Evolutionary conservation across 2,329 filamentous ascomycete genomes (phyloP).

Genomic region (Mollisiaceae sp.): DNA sequence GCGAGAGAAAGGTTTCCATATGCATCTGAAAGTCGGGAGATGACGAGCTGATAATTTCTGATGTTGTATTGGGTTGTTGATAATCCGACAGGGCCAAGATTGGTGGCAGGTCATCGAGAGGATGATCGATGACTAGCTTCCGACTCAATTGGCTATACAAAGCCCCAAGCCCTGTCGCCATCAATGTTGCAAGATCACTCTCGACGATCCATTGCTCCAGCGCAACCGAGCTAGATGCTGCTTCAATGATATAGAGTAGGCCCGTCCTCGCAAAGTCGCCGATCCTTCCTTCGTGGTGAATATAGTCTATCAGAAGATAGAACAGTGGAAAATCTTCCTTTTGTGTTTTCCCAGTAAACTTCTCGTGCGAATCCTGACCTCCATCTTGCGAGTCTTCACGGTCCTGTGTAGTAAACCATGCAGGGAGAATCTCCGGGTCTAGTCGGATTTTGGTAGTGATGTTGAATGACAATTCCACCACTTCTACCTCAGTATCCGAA

Average conservation of each 20-base stretch:
- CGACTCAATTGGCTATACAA: conserved; percentile 70
- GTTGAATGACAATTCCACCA: conserved; percentile 93
- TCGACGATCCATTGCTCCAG: conserved; percentile 97
- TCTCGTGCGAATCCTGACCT: conserved; percentile 57
- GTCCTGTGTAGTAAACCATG: conserved; percentile 80
- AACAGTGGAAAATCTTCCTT: conserved; percentile 95
- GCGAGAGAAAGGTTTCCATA: conserved; percentile 90
- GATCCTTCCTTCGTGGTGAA: conserved; percentile 91
- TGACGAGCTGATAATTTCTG: conserved; percentile 76
- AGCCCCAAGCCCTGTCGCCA: conserved; percentile 93
- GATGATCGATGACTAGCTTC: conserved; percentile 81
- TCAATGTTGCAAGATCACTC: conserved; percentile 92
- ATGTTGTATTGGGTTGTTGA: conserved; percentile 69
- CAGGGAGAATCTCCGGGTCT: conserved; percentile 82
- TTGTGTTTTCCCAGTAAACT: conserved; percentile 83
- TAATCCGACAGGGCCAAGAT: conserved; percentile 92
- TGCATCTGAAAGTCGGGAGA: conserved; percentile 81
- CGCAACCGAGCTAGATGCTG: conserved; percentile 79
- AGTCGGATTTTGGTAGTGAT: conserved; percentile 95
- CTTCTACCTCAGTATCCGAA: conserved; percentile 81
- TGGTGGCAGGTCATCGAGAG: conserved; percentile 76
- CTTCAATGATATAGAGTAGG: conserved; percentile 93
- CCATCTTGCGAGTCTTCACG: conserved; percentile 41
- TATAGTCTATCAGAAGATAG: conserved; percentile 94
- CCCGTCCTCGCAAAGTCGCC: conserved; percentile 97